Evolutionary conservation across 345 rosid species (phyloP).

Genomic region (Luvunga scandens): DNA sequence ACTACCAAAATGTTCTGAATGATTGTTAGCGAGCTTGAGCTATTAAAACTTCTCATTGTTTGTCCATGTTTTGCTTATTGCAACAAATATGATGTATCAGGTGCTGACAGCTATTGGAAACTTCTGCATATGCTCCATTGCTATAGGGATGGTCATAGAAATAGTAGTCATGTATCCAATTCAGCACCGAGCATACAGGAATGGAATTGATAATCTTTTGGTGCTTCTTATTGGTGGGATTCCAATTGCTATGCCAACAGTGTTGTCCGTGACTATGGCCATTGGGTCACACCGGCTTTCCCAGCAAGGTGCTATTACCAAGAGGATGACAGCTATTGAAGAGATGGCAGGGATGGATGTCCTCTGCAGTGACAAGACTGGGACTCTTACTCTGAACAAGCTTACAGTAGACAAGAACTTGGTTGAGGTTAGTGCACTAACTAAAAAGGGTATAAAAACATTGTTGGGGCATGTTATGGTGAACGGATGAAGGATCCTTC

Average conservation of each 20-base stretch:
- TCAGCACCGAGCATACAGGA: constrained; percentile 63
- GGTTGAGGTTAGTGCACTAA: constrained; percentile 51
- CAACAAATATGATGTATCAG: constrained; percentile 23
- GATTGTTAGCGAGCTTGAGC: not conserved
- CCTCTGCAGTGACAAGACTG: constrained; percentile 82
- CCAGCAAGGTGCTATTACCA: constrained; percentile 82
- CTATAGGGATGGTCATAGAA: constrained; percentile 62
- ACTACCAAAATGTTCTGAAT: not conserved
- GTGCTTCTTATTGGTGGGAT: constrained; percentile 90
- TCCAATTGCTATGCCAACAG: constrained; percentile 92
- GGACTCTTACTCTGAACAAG: constrained; percentile 86
- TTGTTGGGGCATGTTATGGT: not conserved
- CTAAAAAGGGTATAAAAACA: not conserved
- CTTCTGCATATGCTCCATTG: constrained; percentile 82
- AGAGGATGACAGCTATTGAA: constrained; percentile 90
- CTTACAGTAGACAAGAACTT: constrained; percentile 76
- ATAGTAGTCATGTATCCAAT: constrained; percentile 73
- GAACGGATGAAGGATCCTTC: not conserved
- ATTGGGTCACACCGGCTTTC: constrained; percentile 84
- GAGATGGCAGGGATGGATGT: constrained; percentile 97
- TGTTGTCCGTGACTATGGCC: constrained; percentile 84
- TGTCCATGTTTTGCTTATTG: not conserved
- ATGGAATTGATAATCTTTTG: constrained; percentile 74
- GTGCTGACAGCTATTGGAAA: constrained; percentile 85
- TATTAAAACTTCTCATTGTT: not conserved